Evolutionary conservation across 352 stramenopile species (phyloP), one percentile per base, ranked within the genome.

Genomic region (Thalassiosira pacifica): DNA sequence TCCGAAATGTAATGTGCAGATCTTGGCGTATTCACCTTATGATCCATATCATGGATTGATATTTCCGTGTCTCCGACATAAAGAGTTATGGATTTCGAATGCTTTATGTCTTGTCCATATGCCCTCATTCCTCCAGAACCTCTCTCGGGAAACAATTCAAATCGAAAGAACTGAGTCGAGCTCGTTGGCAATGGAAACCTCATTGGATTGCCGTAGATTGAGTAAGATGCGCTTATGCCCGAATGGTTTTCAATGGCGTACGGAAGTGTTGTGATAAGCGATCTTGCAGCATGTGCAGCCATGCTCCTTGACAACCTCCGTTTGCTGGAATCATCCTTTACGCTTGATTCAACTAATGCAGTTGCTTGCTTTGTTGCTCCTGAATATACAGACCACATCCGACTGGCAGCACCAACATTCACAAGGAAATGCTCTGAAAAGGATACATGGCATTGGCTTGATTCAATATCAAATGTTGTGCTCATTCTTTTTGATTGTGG

Each of bases 341-440:
- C 66, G 10, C 31, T 66, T 79, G 69, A 55, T 76, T 88, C 86
- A 63, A 83, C 86, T 73, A 91, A 71, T 76, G 74, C 72, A 32
- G 75, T 87, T 55, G 86, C 86, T 83, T 91, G 67, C 32, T 83
- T 87, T 66, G 76, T 88, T 40, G 86, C 86, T 76, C 80, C 76
- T 57, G 88, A 93, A 79, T 95, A 96, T 6, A 94, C 90, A 31
- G 84, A 91, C 93, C 93, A 96, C 91, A 95, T 95, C 13, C 84
- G 61, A 76, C 78, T 93, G 16, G 91, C 86, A 84, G 88, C 90
- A 42, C 87, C 89, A 73, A 96, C 80, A 59, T 89, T 94, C 19
- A 94, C 82, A 31, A 96, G 76, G 76, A 96, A 96, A 64, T 95
- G 90, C 67, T 96, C 91, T 65, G 91, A 95, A 78, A 95, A 95